Conservation (phyloP, 2,329 filamentous ascomycete genomes). For the Claviceps sp. region DNA sequence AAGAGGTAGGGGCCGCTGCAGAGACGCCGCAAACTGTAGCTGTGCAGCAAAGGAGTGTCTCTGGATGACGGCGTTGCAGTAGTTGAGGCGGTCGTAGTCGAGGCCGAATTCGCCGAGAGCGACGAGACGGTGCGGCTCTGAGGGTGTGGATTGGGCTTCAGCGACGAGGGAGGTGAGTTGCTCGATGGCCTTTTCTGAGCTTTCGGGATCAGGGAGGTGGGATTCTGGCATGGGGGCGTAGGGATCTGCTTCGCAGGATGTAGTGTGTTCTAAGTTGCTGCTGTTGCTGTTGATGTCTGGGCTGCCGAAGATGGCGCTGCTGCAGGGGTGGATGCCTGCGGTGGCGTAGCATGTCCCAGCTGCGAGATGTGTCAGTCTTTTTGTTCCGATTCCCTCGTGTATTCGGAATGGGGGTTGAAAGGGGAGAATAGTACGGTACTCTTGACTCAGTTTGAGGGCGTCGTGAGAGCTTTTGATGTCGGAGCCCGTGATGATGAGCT, state of each 20-base stretch:
- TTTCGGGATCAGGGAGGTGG: constrained; percentile 27
- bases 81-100: constrained; percentile 85
- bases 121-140: constrained; percentile 32
- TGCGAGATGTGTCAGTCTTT: constrained; percentile 18
- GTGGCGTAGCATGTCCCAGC: constrained; percentile 78
- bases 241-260: constrained; percentile 41
- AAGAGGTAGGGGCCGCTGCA: constrained; percentile 64
- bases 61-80: constrained; percentile 67
- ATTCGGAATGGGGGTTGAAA: neutral
- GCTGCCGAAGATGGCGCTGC: constrained; percentile 62
- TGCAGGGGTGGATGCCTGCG: constrained; percentile 88
- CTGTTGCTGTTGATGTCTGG: constrained; percentile 32
- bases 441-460: constrained; percentile 58
- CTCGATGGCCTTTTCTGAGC: constrained; percentile 36
- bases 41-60: constrained; percentile 76
- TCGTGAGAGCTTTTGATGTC: constrained; percentile 66
- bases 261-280: constrained; percentile 25
- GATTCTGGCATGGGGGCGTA: constrained; percentile 35
- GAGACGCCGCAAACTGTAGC: constrained; percentile 57
- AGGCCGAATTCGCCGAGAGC: constrained; percentile 94
- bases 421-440: constrained; percentile 46
- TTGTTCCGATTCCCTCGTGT: neutral
- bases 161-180: constrained; percentile 53
- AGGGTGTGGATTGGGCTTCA: constrained; percentile 35
- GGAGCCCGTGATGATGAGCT: constrained; percentile 88